Base-by-base conservation (phyloP, 73 alveolate genomes). In the Paramecium biaurelia region DNA sequence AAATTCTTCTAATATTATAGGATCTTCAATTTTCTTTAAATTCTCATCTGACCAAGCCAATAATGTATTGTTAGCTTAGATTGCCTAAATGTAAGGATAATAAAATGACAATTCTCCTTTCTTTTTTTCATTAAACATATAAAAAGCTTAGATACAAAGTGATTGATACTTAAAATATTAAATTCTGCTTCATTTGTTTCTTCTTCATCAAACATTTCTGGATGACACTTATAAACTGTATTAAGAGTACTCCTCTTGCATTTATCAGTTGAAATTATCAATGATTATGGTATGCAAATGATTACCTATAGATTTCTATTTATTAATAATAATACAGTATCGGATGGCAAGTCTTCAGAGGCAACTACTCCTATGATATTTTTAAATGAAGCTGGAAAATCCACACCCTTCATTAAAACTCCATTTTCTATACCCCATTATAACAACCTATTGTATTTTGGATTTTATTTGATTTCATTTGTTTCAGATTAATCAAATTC, bases 1-100 rank as follows among this genome's bases (percentile, higher is more conserved):
- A n/a, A 79, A 79, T 45, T 79, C 90, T 5, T 79, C 70, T 26
- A 43, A 79, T 14, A 79, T 79, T 1, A 43, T 14, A 1, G 70
- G 20, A 45, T 79, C 90, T 45, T 79, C 90, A n/a, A 79, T 42
- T 9, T 43, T 42, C 15, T 79, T 9, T 15, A 79, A 45, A 24
- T 79, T 76, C 4, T 79, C 56, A 23, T 79, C 35, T 6, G 41
- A 24, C 90, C 90, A 79, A 43, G 24, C 47, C n/a, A 43, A 15
- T 42, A 79, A 45, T 12, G 72, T 79, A n/a, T 79, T 79, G n/a
- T 42, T 79, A 23, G 42, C 21, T 26, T 79, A 20, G 6, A 79
- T 79, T n/a, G 90, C 90, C 7, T 79, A 9, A 42, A 79, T 79
- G 47, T 79, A 79, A 14, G 90, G 90, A 24, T 79, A 79, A 79